A percentile compares a stretch with the other conserved stretches of the same genome.
Evolutionary conservation across 2,329 filamentous ascomycete species (phyloP).

Genomic region (Apiospora pterosperma): DNA sequence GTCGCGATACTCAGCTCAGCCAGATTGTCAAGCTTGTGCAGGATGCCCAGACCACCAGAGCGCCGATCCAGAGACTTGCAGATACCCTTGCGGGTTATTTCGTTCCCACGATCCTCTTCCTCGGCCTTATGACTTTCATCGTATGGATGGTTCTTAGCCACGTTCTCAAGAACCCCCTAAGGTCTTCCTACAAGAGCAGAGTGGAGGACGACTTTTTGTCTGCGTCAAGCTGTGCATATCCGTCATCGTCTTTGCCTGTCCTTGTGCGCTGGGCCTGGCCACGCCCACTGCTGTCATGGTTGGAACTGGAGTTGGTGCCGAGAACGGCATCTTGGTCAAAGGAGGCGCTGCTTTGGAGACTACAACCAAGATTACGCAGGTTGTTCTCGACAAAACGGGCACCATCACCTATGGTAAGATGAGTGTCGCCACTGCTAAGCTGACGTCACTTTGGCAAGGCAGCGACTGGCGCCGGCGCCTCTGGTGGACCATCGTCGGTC

Average conservation of each 20-base stretch:
- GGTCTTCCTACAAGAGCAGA: conserved; percentile 77
- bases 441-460: conserved; percentile 66
- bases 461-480: conserved; percentile 66
- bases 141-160: conserved; percentile 96
- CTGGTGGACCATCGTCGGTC: conserved; percentile 94
- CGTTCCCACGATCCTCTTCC: conserved; percentile 80
- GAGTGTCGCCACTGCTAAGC: conserved; percentile 73
- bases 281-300: conserved; percentile 99
- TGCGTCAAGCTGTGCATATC: conserved; percentile 97
- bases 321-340: conserved; percentile 97
- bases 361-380: conserved; percentile 82
- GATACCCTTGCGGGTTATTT: conserved; percentile 93
- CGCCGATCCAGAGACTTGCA: conserved; percentile 90
- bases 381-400: conserved; percentile 94
- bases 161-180: conserved; percentile 75
- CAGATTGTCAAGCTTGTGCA: conserved; percentile 99
- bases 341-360: conserved; percentile 89
- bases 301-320: conserved; percentile 91
- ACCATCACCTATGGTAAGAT: conserved; percentile 94
- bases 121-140: conserved; percentile 82
- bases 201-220: conserved; percentile 91
- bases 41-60: conserved; percentile 89
- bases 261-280: conserved; percentile 91
- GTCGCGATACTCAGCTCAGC: conserved; percentile 92
- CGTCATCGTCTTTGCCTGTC: conserved; percentile 96